Evolutionary conservation across 2,329 filamentous ascomycete species (phyloP).

Genomic region (Fusarium incarnatum): DNA sequence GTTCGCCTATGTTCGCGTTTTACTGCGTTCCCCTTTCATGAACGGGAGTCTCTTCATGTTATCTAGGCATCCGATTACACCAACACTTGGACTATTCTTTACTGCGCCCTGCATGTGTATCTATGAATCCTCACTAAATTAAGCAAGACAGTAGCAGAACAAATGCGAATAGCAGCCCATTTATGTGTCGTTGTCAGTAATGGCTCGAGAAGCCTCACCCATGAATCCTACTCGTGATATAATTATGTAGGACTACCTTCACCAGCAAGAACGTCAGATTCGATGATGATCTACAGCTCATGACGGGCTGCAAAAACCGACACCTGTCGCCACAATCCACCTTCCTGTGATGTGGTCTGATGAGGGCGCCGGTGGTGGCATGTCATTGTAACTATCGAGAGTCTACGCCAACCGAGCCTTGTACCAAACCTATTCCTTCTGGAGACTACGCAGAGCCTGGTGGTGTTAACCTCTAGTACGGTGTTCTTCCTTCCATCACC

Average conservation of each 20-base stretch:
- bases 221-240: background rate
- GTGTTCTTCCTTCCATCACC: background rate
- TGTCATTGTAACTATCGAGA: background rate
- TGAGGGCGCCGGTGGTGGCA: no score
- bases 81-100: accelerated
- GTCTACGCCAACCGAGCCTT: accelerated
- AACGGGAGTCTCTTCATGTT: background rate
- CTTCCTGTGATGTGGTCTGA: no score
- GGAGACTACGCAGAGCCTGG: background rate
- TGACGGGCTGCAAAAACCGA: no score
- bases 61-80: background rate
- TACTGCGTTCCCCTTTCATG: accelerated
- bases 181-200: accelerated
- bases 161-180: background rate
- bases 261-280: no score
- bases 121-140: accelerated
- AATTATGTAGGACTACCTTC: background rate
- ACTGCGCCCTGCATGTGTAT: background rate
- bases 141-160: background rate
- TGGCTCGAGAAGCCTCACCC: background rate
- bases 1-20: background rate
- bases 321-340: accelerated
- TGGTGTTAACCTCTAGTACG: background rate
- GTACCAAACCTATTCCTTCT: accelerated
- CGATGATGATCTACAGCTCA: no score